Evolutionary conservation across 139 green algal genomes (phyloP).

Genomic region (Chlamydomonas urium): DNA sequence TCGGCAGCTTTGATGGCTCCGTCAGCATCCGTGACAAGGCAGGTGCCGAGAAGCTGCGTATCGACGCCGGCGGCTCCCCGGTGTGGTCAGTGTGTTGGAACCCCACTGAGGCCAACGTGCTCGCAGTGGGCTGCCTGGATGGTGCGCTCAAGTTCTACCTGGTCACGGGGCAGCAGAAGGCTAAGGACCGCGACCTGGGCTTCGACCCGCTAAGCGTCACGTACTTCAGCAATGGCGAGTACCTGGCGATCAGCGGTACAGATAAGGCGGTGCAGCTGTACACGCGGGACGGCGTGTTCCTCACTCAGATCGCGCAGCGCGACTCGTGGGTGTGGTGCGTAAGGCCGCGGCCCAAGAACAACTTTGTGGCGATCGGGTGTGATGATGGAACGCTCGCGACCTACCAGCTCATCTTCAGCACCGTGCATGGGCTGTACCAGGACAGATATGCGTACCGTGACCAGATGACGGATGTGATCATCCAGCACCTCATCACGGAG

Average conservation of each 20-base stretch:
- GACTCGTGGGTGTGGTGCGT: conserved; percentile 66
- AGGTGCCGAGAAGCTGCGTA: conserved; percentile 62
- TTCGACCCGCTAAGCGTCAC: conserved; percentile 58
- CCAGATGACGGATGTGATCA: conserved; percentile 80
- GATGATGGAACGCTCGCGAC: conserved; percentile 68
- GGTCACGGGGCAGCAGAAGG: conserved; percentile 55
- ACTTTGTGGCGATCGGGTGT: conserved; percentile 69
- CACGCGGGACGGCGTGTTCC: conserved; percentile 60
- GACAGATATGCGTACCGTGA: conserved; percentile 69
- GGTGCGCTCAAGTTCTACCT: conserved; percentile 68
- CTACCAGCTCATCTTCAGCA: conserved; percentile 45
- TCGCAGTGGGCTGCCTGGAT: conserved; percentile 59
- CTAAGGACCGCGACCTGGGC: conserved; percentile 52
- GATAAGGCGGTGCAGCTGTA: conserved; percentile 59
- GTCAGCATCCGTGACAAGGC: conserved; percentile 69
- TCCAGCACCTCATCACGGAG: conserved; percentile 79
- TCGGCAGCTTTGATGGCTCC: conserved; percentile 69
- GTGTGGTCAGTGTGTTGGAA: conserved; percentile 72
- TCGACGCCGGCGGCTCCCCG: conserved; percentile 49
- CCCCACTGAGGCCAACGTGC: conserved; percentile 9
- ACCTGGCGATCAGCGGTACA: conserved; percentile 60
- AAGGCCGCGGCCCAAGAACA: conserved; percentile 49
- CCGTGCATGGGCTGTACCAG: conserved; percentile 70
- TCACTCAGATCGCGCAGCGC: conserved; percentile 51
- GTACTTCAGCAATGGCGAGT: conserved; percentile 61